Evolutionary conservation across 2,329 filamentous ascomycete species (phyloP), one percentile per base, ranked within the genome.

Genomic region (Colletotrichum sp.): DNA sequence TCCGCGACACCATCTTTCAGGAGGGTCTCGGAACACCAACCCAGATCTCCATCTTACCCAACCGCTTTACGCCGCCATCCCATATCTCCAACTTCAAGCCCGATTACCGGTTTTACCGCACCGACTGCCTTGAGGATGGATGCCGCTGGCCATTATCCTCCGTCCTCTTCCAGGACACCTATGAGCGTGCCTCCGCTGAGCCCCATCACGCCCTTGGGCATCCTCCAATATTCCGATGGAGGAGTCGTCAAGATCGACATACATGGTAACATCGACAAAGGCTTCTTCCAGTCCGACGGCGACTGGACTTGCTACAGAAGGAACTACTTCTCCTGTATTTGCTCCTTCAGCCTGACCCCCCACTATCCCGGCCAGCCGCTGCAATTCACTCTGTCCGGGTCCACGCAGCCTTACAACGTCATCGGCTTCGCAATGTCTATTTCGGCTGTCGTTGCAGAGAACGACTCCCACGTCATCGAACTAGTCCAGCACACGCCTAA

Each of bases 251-350:
- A 92, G 78, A 90, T 94, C 24, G 93, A 94, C 16, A 94, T 98
- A 78, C 89, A 93, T 34, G 95, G 94, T 43, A 93, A 92, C 80
- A 95, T 98, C 75, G 95, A 98, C 83, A 98, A 98, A 80, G 96
- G 96, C 0, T 98, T 98, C 85, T 98, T 98, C 82, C 87, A 93
- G 43, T 90, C 90, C 5, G 96, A 98, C 71, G 89, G 91, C 21
- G 95, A 96, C 80, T 98, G 95, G 95, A 98, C 96, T 0, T 98
- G 96, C 85, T 98, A 98, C 82, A 90, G 96, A 38, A 91, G 96
- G 58, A 98, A 98, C 83, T 98, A 98, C 85, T 97, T 98, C 82
- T 93, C 94, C 0, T 95, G 97, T 69, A 92, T 93, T 67, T 96
- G 95, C 83, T 95, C 94, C 5, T 98, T 93, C 84, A 90, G 90